These are phyloP conservation scores for Leccinellum luteum DNA, from an alignment of 768 basidiomycete species.

Conservation along the genomic window DNA sequence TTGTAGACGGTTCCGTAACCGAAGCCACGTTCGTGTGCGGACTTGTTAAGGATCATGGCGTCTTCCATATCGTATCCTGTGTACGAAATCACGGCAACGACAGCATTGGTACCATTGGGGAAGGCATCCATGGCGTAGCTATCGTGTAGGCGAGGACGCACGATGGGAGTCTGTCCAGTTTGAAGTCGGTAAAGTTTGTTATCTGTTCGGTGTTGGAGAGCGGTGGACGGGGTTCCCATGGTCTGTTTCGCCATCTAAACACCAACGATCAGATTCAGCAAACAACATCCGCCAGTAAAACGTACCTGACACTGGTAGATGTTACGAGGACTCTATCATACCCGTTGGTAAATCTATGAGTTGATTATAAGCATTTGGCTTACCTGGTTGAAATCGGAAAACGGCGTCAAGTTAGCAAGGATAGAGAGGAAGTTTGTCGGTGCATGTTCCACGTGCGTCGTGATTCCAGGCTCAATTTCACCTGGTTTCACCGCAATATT, in stretches of 20 bases:
- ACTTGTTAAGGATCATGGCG: slow-evolving; percentile 99
- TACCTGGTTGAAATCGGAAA: slow-evolving; percentile 99
- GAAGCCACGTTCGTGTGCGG: slow-evolving; percentile 96
- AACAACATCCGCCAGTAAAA: background rate
- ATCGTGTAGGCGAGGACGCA: slow-evolving; percentile 88
- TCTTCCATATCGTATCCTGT: slow-evolving; percentile 99
- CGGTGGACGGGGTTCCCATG: slow-evolving; percentile 97
- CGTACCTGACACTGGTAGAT: slow-evolving; percentile 90
- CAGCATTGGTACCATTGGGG: slow-evolving; percentile 96
- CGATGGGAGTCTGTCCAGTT: slow-evolving; percentile 91
- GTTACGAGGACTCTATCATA: slow-evolving; percentile 73
- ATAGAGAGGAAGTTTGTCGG: slow-evolving; percentile 97
- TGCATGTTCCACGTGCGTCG: slow-evolving; percentile 90
- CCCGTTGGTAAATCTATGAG: background rate
- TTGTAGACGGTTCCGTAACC: slow-evolving; percentile 97
- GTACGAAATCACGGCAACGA: slow-evolving; percentile 99
- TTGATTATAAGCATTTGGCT: slow-evolving; percentile 18
- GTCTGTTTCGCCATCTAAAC: slow-evolving; percentile 98
- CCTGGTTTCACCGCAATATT: slow-evolving; percentile 90
- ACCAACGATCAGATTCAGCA: slow-evolving; percentile 5
- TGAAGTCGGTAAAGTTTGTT: slow-evolving; percentile 98
- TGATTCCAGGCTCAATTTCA: slow-evolving; percentile 73
- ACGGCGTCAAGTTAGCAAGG: slow-evolving; percentile 95
- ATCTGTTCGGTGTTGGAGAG: slow-evolving; percentile 88
- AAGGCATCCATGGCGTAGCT: slow-evolving; percentile 98